These are phyloP conservation scores for Calophaca sinica DNA, from an alignment of 306 rosid genomes.

Conservation along the genomic window DNA sequence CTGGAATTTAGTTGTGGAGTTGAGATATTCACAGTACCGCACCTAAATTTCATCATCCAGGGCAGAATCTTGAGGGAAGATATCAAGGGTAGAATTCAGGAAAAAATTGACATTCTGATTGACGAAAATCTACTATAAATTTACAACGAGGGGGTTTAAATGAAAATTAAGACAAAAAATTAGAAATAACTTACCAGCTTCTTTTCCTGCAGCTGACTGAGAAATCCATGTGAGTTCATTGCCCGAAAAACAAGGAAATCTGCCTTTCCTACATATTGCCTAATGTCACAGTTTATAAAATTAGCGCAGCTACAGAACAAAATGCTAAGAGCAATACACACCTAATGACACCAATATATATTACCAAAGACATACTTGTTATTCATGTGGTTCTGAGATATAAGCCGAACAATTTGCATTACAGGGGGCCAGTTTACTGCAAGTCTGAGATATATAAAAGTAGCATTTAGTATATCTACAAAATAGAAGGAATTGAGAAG, in stretches of 20 bases:
- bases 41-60: background rate
- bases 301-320: constrained; percentile 36
- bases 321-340: constrained; percentile 33
- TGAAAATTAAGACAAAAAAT: background rate
- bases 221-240: constrained; percentile 91
- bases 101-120: constrained; percentile 1
- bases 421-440: constrained; percentile 95
- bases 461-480: constrained; percentile 32
- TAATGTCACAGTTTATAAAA: constrained; percentile 46
- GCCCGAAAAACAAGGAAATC: constrained; percentile 96
- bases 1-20: background rate
- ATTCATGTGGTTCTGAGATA: constrained; percentile 97
- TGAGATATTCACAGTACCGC: constrained; percentile 18
- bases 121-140: background rate
- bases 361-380: constrained; percentile 64
- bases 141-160: background rate
- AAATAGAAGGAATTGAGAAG: constrained; percentile 31
- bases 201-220: constrained; percentile 90
- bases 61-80: too few relatives aligned
- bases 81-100: background rate
- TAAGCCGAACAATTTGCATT: constrained; percentile 92
- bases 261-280: constrained; percentile 97
- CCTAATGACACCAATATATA: constrained; percentile 1
- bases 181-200: constrained; percentile 73
- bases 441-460: constrained; percentile 68